Conservation (phyloP, 2,329 filamentous ascomycete genomes). For the Penicillium sp. region DNA sequence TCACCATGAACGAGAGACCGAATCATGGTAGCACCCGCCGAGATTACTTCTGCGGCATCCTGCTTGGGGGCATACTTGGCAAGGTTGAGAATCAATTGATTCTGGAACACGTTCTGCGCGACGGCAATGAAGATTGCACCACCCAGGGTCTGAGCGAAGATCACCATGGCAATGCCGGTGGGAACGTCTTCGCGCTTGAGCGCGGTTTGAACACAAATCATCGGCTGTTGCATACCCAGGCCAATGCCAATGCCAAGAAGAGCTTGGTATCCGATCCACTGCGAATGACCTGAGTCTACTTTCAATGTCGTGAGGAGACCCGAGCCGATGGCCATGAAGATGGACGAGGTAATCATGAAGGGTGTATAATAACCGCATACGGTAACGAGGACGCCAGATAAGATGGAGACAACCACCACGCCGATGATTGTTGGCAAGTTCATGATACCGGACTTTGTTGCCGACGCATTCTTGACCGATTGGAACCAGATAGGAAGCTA, state of each 20-base stretch:
- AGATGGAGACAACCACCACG: constrained; percentile 34
- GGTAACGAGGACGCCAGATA: constrained; percentile 34
- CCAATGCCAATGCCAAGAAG: constrained; percentile 40
- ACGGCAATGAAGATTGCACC: constrained; percentile 42
- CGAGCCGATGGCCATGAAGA: constrained; percentile 37
- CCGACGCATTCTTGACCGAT: constrained; percentile 37
- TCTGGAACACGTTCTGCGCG: constrained; percentile 43
- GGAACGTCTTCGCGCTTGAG: constrained; percentile 36
- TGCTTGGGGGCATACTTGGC: constrained; percentile 25
- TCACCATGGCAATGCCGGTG: constrained; percentile 36
- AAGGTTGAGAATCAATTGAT: constrained; percentile 33
- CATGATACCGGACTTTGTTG: constrained; percentile 42
- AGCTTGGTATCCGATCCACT: constrained; percentile 45
- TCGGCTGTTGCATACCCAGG: constrained; percentile 38
- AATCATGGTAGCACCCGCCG: constrained; percentile 43
- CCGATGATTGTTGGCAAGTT: constrained; percentile 38
- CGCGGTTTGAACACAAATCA: constrained; percentile 38
- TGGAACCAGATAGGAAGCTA: constrained; percentile 50
- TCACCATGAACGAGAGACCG: constrained; percentile 29
- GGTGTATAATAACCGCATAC: constrained; percentile 43
- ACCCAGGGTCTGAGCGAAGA: constrained; percentile 41
- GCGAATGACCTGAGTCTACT: constrained; percentile 30
- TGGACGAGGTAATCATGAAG: constrained; percentile 38
- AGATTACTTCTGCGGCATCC: constrained; percentile 30
- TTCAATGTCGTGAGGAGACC: constrained; percentile 40